Conservation (phyloP, 306 rosid genomes). For the Dalbergia cochinchinensis region DNA sequence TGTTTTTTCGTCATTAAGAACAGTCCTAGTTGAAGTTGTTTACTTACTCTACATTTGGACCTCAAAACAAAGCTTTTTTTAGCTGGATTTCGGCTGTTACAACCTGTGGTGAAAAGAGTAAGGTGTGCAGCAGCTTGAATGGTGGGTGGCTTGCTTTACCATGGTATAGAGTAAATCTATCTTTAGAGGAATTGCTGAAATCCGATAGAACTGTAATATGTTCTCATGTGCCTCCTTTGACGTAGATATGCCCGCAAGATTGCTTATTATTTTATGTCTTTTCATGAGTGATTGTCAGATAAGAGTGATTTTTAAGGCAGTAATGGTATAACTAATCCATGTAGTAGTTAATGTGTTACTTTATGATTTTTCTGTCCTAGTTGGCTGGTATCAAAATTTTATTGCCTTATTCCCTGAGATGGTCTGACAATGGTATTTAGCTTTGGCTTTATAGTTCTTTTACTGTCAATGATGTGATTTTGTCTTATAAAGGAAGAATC, state of each 20-base stretch:
- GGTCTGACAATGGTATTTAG: background rate
- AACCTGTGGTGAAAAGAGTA: too few species aligned
- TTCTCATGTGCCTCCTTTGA: background rate
- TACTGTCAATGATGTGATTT: background rate
- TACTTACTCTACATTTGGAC: background rate
- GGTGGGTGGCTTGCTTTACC: background rate
- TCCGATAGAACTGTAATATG: background rate
- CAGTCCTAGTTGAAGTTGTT: too few species aligned
- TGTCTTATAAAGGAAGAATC: background rate
- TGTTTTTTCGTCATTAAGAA: background rate
- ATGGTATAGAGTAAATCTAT: background rate
- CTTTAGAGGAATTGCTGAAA: background rate
- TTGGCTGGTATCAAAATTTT: background rate
- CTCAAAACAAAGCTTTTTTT: background rate
- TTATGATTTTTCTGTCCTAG: background rate
- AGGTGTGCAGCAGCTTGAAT: background rate
- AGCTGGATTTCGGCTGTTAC: background rate
- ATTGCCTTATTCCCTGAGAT: slow-evolving; percentile 9
- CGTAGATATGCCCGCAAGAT: background rate
- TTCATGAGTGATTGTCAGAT: slow-evolving; percentile 26
- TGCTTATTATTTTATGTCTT: background rate
- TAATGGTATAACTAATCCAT: slow-evolving; percentile 1
- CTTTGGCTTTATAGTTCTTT: slow-evolving; percentile 9
- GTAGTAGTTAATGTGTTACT: slow-evolving; percentile 1
- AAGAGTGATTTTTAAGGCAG: background rate